Base-by-base conservation (phyloP, 768 basidiomycete species). In the Pholiota conissans region DNA sequence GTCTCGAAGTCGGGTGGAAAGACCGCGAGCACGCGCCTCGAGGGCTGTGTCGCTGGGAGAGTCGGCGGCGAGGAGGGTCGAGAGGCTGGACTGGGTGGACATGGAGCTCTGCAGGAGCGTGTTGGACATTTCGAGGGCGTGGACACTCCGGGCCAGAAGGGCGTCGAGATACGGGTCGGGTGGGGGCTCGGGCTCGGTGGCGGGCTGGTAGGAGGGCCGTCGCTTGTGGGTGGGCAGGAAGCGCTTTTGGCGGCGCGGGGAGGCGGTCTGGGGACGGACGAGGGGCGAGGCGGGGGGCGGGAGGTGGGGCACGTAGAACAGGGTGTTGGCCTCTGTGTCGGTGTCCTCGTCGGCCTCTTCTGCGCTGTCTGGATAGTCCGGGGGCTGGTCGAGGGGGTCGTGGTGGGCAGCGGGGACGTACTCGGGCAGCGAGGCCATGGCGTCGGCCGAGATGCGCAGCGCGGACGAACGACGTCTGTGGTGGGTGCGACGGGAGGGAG, bases 101-200 rank as follows among this genome's bases (percentile, higher is more conserved):
- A 92, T 86, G 20, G 89, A 88, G 11, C 84, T 85, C 66, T 90
- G 86, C 9, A 94, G 75, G 10, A 93, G 75, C 2, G 85, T 80
- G 57, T 93, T 93, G 4, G 91, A 93, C 79, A 92, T 86, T 68
- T 93, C 92, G 8, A 94, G 77, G 0, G 91, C 91, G 71, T 91
- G 85, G 13, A 93, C 89, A 61, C 90, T 91, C 60, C 91, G 84
- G 57, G 85, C 89, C 1, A 93, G 79, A 14, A 93, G 76, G n/a
- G 86, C 80, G 70, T 93, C 92, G 26, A 92, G 79, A 63, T 81
- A 85, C 11, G 82, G 80, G 67, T 89, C 86, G 49, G 74, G 69
- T 20, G 71, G 49, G 29, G 55, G 57, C 28, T 65, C 51, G 62
- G 62, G 52, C 54, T 60, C 49, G 59, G 56, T 22, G n/a, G 52